These are phyloP conservation scores for Mimosa pudica DNA, from an alignment of 306 rosid genomes.

Conservation along the genomic window DNA sequence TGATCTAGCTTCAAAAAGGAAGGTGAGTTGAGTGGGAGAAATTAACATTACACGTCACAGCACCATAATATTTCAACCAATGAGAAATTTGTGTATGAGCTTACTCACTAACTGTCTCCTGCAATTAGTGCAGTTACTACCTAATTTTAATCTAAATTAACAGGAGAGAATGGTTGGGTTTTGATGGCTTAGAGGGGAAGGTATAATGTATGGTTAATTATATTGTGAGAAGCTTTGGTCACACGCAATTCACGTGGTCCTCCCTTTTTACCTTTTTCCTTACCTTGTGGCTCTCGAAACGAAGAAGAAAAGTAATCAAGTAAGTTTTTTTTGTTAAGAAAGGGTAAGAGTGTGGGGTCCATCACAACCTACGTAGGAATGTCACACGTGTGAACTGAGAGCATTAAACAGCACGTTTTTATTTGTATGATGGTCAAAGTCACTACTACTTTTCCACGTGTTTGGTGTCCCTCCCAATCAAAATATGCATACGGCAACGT, in stretches of 20 bases:
- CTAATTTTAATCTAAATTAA: not conserved
- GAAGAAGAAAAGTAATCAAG: not conserved
- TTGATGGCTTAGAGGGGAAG: conserved; percentile 57
- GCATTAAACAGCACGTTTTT: conserved; percentile 40
- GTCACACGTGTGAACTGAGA: conserved; percentile 39
- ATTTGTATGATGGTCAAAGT: conserved; percentile 14
- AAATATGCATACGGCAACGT: too few species aligned
- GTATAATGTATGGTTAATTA: conserved; percentile 11
- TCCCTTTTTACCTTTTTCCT: not conserved
- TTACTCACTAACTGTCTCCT: conserved; percentile 13
- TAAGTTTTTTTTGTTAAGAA: not conserved
- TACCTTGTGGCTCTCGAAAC: not conserved
- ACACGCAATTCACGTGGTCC: conserved; percentile 51
- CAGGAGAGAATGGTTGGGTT: not conserved
- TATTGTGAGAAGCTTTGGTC: conserved; percentile 22
- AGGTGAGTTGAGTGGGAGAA: not conserved
- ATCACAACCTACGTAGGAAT: not conserved
- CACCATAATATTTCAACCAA: not conserved
- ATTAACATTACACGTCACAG: not conserved
- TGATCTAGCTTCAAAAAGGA: conserved; percentile 7
- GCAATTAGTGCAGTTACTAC: conserved; percentile 22
- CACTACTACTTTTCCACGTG: conserved; percentile 36
- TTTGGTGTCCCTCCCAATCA: not conserved
- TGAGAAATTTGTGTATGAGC: not conserved
- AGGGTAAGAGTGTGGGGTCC: not conserved